These are phyloP conservation scores for Ustilago cynodontis DNA, from an alignment of 1,284 basidiomycete genomes.

Conservation along the genomic window DNA sequence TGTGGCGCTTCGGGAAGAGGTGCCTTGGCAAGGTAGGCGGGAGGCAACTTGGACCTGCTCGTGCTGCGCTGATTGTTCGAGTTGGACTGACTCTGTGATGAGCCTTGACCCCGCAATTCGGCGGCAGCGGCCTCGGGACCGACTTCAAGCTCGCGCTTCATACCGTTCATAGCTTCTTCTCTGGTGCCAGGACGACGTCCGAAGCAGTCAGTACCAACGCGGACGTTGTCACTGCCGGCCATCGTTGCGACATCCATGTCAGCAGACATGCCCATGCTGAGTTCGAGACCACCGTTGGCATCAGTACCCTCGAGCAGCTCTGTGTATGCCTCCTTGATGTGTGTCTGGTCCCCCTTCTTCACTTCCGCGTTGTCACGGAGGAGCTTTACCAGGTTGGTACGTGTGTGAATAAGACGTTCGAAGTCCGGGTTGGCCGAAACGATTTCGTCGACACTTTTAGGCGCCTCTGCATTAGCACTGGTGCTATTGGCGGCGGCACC, in stretches of 20 bases:
- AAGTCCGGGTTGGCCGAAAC: slow-evolving; percentile 86
- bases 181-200: slow-evolving; percentile 73
- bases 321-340: slow-evolving; percentile 40
- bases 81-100: slow-evolving; percentile 4
- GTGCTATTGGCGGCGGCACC: slow-evolving; percentile 75
- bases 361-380: slow-evolving; percentile 36
- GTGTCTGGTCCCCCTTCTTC: slow-evolving; percentile 21
- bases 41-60: slow-evolving; percentile 20
- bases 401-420: slow-evolving; percentile 77
- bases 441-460: slow-evolving; percentile 73
- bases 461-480: slow-evolving; percentile 74
- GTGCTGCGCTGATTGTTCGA: not conserved
- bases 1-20: slow-evolving; percentile 37
- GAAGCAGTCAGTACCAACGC: slow-evolving; percentile 93
- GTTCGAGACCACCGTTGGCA: slow-evolving; percentile 75
- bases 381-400: slow-evolving; percentile 75
- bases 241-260: slow-evolving; percentile 89
- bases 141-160: slow-evolving; percentile 59
- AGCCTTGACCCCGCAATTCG: slow-evolving; percentile 19
- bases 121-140: slow-evolving; percentile 43
- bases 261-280: slow-evolving; percentile 99
- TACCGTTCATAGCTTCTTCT: slow-evolving; percentile 58
- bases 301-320: slow-evolving; percentile 49
- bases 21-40: slow-evolving; percentile 30
- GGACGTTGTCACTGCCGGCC: slow-evolving; percentile 86